Percentiles rank a stretch among this genome's conserved stretches.
phyloP scores from a whole-genome alignment of 2,329 filamentous ascomycete species.

The Penicillium italicum region DNA sequence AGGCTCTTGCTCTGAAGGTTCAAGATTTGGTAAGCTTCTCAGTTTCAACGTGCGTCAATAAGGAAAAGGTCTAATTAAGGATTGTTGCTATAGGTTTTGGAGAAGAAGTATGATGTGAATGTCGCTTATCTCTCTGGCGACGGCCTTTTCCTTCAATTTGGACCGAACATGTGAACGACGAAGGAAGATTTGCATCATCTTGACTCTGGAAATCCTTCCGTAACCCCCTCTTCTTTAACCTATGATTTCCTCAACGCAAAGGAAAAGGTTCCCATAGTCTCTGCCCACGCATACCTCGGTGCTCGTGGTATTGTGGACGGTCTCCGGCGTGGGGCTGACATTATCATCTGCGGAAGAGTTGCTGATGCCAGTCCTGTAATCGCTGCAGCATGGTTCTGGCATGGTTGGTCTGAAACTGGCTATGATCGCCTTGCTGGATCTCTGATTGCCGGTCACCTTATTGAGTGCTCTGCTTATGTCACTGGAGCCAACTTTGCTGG shows the following conservation, averaged over 20 bases:
- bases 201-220: conserved; percentile 39
- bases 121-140: conserved; percentile 49
- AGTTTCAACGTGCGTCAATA: too few relatives aligned
- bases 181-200: conserved; percentile 45
- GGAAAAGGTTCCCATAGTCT: conserved; percentile 47
- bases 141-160: conserved; percentile 39
- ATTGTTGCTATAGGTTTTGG: too few relatives aligned
- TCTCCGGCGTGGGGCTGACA: conserved; percentile 39
- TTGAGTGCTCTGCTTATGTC: conserved; percentile 55
- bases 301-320: conserved; percentile 33
- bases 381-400: conserved; percentile 55
- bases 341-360: conserved; percentile 44
- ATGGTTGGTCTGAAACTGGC: conserved; percentile 49
- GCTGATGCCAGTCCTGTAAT: conserved; percentile 52
- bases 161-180: conserved; percentile 35
- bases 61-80: too few relatives aligned
- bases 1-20: conserved; percentile 49
- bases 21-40: too few relatives aligned
- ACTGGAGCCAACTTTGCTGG: conserved; percentile 56
- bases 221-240: conserved; percentile 36
- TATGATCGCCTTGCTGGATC: conserved; percentile 52
- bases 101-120: too few relatives aligned
- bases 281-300: conserved; percentile 49
- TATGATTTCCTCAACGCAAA: conserved; percentile 40
- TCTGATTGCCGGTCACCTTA: conserved; percentile 52